Conservation (phyloP, 768 basidiomycete species). For the Agaricus sinodeliciosus region DNA sequence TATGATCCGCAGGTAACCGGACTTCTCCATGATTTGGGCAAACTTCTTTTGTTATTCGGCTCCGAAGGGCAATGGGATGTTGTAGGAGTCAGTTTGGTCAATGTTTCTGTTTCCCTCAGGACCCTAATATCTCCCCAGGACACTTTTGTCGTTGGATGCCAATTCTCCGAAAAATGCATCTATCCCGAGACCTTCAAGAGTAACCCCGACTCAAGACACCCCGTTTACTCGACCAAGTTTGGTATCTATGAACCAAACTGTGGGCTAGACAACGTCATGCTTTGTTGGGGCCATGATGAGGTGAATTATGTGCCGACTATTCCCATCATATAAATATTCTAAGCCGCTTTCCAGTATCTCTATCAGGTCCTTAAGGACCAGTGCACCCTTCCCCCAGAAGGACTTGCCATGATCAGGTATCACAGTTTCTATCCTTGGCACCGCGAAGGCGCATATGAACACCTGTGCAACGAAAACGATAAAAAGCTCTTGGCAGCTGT, state of each 20-base stretch:
- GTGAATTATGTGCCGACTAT: conserved; percentile 31
- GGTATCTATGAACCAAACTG: conserved; percentile 77
- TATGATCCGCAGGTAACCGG: conserved; percentile 50
- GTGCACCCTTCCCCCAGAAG: conserved; percentile 72
- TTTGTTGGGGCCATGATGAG: conserved; percentile 91
- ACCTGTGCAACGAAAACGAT: conserved; percentile 74
- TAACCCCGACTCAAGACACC: conserved; percentile 64
- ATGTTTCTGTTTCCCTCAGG: conserved; percentile 2
- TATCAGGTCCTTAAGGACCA: conserved; percentile 83
- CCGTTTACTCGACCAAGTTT: conserved; percentile 60
- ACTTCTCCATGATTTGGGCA: conserved; percentile 85
- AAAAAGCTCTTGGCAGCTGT: conserved; percentile 61
- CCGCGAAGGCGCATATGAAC: conserved; percentile 76
- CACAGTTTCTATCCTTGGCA: conserved; percentile 98
- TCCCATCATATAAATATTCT: conserved; percentile 6
- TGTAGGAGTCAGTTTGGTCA: conserved; percentile 57
- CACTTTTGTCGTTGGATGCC: conserved; percentile 72
- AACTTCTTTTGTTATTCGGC: conserved; percentile 77
- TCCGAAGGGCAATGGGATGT: conserved; percentile 94
- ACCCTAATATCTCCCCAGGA: conserved; percentile 24
- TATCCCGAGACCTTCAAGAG: conserved; percentile 71
- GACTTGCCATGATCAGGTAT: conserved; percentile 87
- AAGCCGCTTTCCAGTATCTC: conserved; percentile 49
- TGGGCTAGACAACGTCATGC: conserved; percentile 81
- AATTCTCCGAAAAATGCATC: conserved; percentile 78